Base-by-base conservation (phyloP, 306 rosid genomes). In the Psophocarpus tetragonolobus region DNA sequence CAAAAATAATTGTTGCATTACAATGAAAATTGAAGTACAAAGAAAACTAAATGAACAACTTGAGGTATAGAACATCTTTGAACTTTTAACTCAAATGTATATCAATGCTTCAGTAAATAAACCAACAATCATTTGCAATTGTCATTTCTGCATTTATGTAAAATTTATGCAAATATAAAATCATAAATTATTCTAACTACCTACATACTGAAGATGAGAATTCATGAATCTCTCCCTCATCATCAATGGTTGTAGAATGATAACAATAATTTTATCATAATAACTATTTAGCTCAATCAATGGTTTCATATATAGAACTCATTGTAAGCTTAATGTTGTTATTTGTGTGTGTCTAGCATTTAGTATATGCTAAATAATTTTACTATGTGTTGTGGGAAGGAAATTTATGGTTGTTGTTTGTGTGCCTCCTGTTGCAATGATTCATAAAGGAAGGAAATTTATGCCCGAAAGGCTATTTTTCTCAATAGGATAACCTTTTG, bases 21-120 rank as follows among this genome's bases (percentile, higher is more conserved):
- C 88, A 91, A 87, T 93, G 93, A 95, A 93, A 80, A 88, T 93
- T 42, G 98, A 90, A 84, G 98, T 93, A 21, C 96, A 93, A 68
- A 91, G 90, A 90, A 90, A 92, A 83, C 77, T 91, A 26, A 97
- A 91, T 45, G 93, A 93, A 65, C 98, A 93, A 68, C 95, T 93
- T 24, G 97, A 93, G 98, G 97, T 91, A 90, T 20, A 68, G 8
- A 8, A 54, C 27, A 42, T 57, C 18, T 35, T 33, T 44, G 39
- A 75, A 62, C 29, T 50, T 74, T 17, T 29, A 48, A 50, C 64
- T 36, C 61, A 32, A 47, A 32, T 53, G 20, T 29, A 10, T 8
- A 24, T 57, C 7, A 20, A 18, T 36, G 23, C 38, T 33, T 42
- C 68, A 48, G 10, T 1, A 57, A 68, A 21, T 7, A 35, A 48